Base-by-base conservation (phyloP, 805 yeast species). In the Wickerhamomyces xylosicus region DNA sequence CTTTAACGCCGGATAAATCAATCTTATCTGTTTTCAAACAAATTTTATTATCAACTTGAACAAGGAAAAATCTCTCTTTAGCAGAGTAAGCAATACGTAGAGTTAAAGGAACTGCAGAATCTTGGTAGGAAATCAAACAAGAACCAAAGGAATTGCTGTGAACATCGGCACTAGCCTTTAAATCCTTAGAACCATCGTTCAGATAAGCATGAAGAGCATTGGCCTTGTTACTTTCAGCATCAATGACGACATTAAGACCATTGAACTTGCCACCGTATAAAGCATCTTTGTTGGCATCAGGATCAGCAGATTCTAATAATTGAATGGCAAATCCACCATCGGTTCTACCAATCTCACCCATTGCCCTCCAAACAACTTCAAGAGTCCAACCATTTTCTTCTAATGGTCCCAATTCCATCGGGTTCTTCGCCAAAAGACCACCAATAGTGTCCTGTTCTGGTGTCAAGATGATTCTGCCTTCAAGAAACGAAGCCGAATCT, bases 41-140 rank as follows among this genome's bases (percentile, higher is more conserved):
- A 41, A 83, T 64, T 47, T 71, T 74, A 55, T 83, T 83, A 57
- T 83, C 85, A 37, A 80, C 62, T 44, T 83, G 85, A n/a, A 82
- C 67, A 47, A 79, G 78, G 45, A 79, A 64, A 42, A 71, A 57
- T 9, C 13, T 22, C 17, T 31, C 19, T 14, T 64, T 61, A 20
- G 56, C 54, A 19, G 74, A 70, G 49, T 79, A 80, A 8, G 80
- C 74, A 13, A 83, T 47, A 58, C 86, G 72, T n/a, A 81, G 38
- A 1, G 84, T 79, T 19, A 72, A 63, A 10, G 94, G 94, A 5
- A 81, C 84, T 44, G 74, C 73, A 0, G 85, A 74, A 48, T 76
- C 78, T 54, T 81, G 79, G 48, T 72, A 83, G 9, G 64, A 62
- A 47, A 77, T 56, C n/a, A 63, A 56, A 59, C 85, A 79, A 11